A percentile compares a stretch with the other conserved stretches of the same genome.
These are phyloP conservation scores for Ceratorhiza oryzae-sativae DNA, from an alignment of 1,284 basidiomycete genomes.

Conservation along the genomic window DNA sequence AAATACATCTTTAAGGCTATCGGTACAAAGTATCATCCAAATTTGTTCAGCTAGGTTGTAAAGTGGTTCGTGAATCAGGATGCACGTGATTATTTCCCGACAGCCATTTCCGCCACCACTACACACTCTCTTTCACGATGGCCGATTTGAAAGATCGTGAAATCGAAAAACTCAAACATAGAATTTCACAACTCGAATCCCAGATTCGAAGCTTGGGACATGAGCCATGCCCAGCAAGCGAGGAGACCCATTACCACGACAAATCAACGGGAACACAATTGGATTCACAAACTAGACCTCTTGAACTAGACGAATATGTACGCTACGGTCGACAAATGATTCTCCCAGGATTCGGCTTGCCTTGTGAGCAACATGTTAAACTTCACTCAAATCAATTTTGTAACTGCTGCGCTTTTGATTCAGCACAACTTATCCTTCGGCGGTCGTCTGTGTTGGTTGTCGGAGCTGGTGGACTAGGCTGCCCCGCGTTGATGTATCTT, in stretches of 20 bases:
- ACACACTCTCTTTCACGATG: neutral
- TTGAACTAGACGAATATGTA: conserved; percentile 71
- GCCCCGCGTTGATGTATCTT: conserved; percentile 93
- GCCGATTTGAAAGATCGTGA: neutral
- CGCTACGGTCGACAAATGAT: conserved; percentile 99
- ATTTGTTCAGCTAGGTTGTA: no score
- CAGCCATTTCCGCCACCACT: neutral
- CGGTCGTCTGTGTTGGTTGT: conserved; percentile 82
- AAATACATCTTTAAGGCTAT: no score
- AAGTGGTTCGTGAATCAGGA: no score
- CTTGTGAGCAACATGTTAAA: conserved; percentile 59
- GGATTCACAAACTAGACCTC: conserved; percentile 12
- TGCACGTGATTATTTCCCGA: conserved; percentile 15
- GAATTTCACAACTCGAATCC: neutral
- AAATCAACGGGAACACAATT: neutral
- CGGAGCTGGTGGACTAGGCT: conserved; percentile 95
- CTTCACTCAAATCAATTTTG: neutral
- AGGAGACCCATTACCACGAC: neutral
- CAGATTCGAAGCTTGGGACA: conserved; percentile 17
- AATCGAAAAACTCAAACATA: neutral
- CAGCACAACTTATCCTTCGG: conserved; percentile 86
- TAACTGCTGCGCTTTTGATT: conserved; percentile 19
- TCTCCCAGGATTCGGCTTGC: conserved; percentile 84
- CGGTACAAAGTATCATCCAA: no score
- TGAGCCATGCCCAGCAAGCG: neutral